Percentiles rank a stretch among this genome's conserved stretches.
Evolutionary conservation across 1,284 basidiomycete genomes (phyloP).

Genomic region (Peniophora sp.): DNA sequence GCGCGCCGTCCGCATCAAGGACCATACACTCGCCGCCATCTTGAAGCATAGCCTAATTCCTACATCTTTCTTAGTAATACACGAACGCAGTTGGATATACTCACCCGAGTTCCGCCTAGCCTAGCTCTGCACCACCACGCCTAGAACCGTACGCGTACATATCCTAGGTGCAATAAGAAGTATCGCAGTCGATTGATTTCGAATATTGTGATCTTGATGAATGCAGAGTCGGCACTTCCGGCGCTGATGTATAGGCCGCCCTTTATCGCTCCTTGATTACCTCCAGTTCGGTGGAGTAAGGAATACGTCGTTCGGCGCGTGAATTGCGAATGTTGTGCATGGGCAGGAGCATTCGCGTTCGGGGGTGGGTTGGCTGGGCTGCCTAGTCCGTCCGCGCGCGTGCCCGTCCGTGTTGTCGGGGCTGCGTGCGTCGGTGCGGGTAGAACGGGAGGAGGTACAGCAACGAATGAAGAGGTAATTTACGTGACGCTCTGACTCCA

Average conservation of each 20-base stretch:
- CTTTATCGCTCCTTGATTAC: constrained; percentile 46
- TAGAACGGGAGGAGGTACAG: no score
- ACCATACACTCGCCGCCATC: constrained; percentile 53
- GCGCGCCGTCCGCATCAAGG: constrained; percentile 61
- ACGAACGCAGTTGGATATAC: no score
- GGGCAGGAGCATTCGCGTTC: no score
- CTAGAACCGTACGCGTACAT: constrained; percentile 83
- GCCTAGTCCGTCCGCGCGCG: no score
- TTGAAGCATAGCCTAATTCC: no score
- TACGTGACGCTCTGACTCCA: no score
- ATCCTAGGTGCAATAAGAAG: constrained; percentile 98
- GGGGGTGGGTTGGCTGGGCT: no score
- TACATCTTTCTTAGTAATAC: no score
- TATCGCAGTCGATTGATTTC: constrained; percentile 82
- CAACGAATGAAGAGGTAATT: no score
- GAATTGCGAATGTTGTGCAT: no score
- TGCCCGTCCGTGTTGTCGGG: no score
- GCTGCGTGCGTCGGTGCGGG: no score
- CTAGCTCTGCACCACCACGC: constrained; percentile 86
- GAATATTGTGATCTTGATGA: constrained; percentile 98
- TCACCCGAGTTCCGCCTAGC: constrained; percentile 80
- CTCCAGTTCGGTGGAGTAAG: constrained; percentile 19
- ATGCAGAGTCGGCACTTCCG: constrained; percentile 71
- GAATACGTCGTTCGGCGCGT: constrained; percentile 14
- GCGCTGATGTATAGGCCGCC: constrained; percentile 63